These are phyloP conservation scores for Pinus taeda DNA, from an alignment of 75 land plant species.

Conservation along the genomic window DNA sequence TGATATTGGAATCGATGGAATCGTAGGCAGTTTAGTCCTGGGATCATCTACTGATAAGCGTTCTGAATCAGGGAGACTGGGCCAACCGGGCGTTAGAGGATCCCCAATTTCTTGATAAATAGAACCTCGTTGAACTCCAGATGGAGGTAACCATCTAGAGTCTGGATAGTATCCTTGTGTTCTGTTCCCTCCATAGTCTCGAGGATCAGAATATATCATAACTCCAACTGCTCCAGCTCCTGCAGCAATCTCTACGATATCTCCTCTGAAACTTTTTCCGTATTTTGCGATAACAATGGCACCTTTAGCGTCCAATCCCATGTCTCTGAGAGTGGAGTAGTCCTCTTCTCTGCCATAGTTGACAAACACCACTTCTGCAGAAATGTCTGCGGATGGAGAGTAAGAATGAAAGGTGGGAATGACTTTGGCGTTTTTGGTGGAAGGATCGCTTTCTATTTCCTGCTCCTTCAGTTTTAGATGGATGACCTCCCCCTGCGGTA, in stretches of 20 bases:
- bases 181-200: conserved; percentile 49
- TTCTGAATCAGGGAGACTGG: conserved; percentile 39
- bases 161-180: conserved; percentile 52
- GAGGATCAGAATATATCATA: conserved; percentile 59
- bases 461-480: background rate
- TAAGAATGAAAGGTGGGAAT: conserved; percentile 75
- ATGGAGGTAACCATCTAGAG: conserved; percentile 70
- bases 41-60: conserved; percentile 39
- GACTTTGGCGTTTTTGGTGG: conserved; percentile 9
- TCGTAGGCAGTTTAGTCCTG: conserved; percentile 41
- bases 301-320: conserved; percentile 62
- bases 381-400: conserved; percentile 73
- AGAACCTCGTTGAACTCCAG: conserved; percentile 75
- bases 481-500: background rate
- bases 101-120: conserved; percentile 62
- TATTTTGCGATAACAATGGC: conserved; percentile 53
- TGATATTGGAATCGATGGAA: conserved; percentile 86
- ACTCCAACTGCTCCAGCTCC: conserved; percentile 67
- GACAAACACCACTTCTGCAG: conserved; percentile 52
- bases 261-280: conserved; percentile 46
- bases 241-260: conserved; percentile 58
- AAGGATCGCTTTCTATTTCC: background rate
- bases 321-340: conserved; percentile 34
- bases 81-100: conserved; percentile 87
- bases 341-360: conserved; percentile 65